Evolutionary conservation across 2,329 filamentous ascomycete genomes (phyloP).

Genomic region (Dactylonectria estremocensis): DNA sequence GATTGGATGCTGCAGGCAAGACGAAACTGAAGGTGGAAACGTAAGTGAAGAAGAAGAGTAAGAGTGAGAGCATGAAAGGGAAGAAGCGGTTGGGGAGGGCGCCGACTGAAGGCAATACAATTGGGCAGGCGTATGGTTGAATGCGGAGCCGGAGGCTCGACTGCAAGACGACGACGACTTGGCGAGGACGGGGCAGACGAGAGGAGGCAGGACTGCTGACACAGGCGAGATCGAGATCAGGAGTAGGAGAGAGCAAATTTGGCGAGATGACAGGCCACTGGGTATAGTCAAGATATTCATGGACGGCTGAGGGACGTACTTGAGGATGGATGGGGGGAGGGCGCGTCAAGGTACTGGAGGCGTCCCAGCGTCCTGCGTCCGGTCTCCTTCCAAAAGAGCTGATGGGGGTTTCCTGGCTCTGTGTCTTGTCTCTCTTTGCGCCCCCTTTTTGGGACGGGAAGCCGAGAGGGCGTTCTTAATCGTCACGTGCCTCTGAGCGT

Average conservation of each 20-base stretch:
- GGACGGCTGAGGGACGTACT: not conserved
- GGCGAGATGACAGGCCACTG: slow-evolving; percentile 23
- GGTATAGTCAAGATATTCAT: slow-evolving; percentile 28
- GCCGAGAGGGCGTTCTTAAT: too few relatives aligned
- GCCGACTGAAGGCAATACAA: slow-evolving; percentile 23
- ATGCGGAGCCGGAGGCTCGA: slow-evolving; percentile 21
- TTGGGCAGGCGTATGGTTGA: slow-evolving; percentile 25
- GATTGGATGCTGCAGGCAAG: slow-evolving; percentile 16
- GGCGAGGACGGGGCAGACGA: not conserved
- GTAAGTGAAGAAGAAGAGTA: not conserved
- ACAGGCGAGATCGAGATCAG: not conserved
- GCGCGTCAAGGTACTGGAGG: too few relatives aligned
- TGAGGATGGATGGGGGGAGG: too few relatives aligned
- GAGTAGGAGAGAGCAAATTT: slow-evolving; percentile 16
- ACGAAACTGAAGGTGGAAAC: not conserved
- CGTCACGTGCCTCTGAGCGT: too few relatives aligned
- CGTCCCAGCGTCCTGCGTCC: too few relatives aligned
- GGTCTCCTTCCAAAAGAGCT: too few relatives aligned
- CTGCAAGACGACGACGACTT: not conserved
- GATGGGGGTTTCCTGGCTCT: too few relatives aligned
- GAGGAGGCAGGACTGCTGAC: not conserved
- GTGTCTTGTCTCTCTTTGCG: too few relatives aligned
- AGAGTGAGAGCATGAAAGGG: slow-evolving; percentile 2
- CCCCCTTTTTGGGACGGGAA: too few relatives aligned
- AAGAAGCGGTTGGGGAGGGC: slow-evolving; percentile 15